A percentile compares a stretch with the other conserved stretches of the same genome.
Evolutionary conservation across 169 alveolate genomes (phyloP).

Genomic region (Fabrea salina): DNA sequence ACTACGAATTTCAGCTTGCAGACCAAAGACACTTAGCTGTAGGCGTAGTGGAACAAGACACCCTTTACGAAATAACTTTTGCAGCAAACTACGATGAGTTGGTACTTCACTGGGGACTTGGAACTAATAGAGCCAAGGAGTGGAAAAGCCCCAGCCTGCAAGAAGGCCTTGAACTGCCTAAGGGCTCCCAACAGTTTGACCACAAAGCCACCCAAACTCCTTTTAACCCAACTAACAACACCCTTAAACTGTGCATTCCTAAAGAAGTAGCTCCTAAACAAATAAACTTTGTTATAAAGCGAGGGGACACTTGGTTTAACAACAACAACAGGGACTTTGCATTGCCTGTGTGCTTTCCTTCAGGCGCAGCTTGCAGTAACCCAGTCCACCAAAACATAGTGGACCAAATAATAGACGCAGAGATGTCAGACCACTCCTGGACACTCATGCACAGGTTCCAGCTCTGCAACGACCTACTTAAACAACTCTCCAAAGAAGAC

Average conservation of each 20-base stretch:
- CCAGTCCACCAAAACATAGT: constrained; percentile 31
- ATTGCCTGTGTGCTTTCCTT: no score
- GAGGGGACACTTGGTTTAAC: constrained; percentile 14
- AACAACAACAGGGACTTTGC: background rate
- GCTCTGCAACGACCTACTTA: constrained; percentile 46
- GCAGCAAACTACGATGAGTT: background rate
- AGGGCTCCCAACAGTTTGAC: background rate
- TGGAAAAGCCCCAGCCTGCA: background rate
- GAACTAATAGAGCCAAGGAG: background rate
- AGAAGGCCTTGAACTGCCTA: background rate
- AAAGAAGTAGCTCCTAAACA: background rate
- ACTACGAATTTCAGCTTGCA: no score
- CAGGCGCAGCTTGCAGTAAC: no score
- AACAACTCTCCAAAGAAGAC: constrained; percentile 1
- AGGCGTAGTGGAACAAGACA: constrained; percentile 13
- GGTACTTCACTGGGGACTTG: constrained; percentile 26
- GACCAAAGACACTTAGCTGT: no score
- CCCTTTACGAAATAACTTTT: background rate
- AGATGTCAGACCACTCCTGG: constrained; percentile 50
- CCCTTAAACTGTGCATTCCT: background rate
- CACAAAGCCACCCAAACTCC: background rate
- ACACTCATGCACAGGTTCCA: constrained; percentile 61
- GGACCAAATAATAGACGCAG: constrained; percentile 45
- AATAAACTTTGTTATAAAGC: constrained; percentile 6
- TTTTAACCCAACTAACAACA: background rate